Evolutionary conservation across 139 green algal genomes (phyloP).

Genomic region (Chlorella ohadii): DNA sequence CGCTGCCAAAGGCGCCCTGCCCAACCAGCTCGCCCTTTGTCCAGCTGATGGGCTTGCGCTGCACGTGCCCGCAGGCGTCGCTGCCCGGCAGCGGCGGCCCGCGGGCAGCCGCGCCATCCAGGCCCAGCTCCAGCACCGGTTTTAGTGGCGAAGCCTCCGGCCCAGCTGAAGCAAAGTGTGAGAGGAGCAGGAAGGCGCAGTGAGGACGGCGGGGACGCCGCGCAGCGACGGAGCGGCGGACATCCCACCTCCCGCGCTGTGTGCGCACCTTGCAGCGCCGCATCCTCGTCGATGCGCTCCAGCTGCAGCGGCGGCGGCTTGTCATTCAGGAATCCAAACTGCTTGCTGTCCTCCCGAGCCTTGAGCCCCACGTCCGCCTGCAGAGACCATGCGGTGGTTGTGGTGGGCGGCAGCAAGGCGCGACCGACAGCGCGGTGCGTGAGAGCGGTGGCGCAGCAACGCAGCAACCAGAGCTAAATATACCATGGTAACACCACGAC

Average conservation of each 20-base stretch:
- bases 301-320: slow-evolving; percentile 25
- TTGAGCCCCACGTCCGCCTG: slow-evolving; percentile 41
- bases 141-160: slow-evolving; percentile 14
- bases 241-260: background rate
- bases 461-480: too few species aligned
- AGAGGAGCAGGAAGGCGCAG: too few species aligned
- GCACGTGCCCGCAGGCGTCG: background rate
- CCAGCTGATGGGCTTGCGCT: slow-evolving; percentile 75
- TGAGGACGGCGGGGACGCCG: too few species aligned
- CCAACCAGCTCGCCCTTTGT: slow-evolving; percentile 90
- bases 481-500: too few species aligned
- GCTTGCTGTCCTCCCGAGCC: slow-evolving; percentile 5
- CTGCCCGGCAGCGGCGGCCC: background rate
- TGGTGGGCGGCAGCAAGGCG: too few species aligned
- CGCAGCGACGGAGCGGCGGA: too few species aligned
- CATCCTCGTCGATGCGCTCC: slow-evolving; percentile 42
- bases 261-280: slow-evolving; percentile 23
- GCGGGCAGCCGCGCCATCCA: background rate
- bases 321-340: slow-evolving; percentile 25
- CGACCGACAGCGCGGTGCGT: too few species aligned
- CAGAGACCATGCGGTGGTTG: background rate
- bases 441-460: too few species aligned
- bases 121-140: too few species aligned
- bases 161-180: background rate
- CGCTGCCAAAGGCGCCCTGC: slow-evolving; percentile 90